Evolutionary conservation across 805 yeast species (phyloP), one percentile per base, ranked within the genome.

Genomic region (Zygosaccharomyces bailii): DNA sequence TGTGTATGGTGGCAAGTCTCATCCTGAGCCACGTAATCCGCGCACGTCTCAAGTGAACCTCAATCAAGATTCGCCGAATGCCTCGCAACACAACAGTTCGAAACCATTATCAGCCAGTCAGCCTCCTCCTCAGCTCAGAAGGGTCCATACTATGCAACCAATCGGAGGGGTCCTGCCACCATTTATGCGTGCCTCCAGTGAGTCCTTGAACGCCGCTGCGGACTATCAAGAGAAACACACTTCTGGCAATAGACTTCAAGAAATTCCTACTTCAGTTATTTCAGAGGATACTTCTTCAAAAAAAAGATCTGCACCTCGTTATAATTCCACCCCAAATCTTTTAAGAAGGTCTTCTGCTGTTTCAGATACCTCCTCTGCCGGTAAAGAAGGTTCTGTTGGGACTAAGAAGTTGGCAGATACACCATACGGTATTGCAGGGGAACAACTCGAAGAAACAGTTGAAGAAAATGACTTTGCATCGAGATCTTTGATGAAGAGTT

Each of bases 1-100:
- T 5, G 37, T 19, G 10, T 16, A 34, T 14, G 18, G 24, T 10
- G 37, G 33, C 8, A 34, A 18, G 3, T 25, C 27, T n/a, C 19
- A 38, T 10, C 42, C 42, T n/a, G 48, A 44, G 5, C 34, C 42
- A 23, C 37, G 32, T n/a, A 27, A 30, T 33, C 50, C 32, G 7
- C 37, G 34, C 9, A 6, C 39, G 17, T 44, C 51, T 23, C 44
- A 47, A 19, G 31, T 50, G 4, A 49, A 45, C 21, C 51, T 55
- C 39, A 33, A 46, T 14, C 51, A 50, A 14, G 48, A 49, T 4
- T 50, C 60, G 5, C 60, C 60, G 2, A 46, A 48, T 48, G 34
- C 20, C 30, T 20, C 48, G 29, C 25, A 14, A 13, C 31, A 36
- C 34, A 39, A 27, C 5, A 38, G 37, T 5, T 13, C 42, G 16